phyloP scores from a whole-genome alignment of 208 protist genomes.

The Leishmania aethiopica region DNA sequence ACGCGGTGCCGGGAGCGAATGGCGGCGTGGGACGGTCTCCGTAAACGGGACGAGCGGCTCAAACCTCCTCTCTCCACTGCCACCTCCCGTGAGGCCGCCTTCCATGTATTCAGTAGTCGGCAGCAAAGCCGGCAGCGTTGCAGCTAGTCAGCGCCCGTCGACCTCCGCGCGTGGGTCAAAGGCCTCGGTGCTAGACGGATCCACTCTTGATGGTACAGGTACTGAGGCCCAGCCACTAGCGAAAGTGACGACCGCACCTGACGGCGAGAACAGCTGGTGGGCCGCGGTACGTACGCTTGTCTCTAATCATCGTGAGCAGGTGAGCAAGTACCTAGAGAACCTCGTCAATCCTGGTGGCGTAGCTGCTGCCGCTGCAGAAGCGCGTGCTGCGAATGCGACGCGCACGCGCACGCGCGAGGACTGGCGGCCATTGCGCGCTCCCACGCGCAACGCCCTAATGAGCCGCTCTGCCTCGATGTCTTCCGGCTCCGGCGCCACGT shows the following conservation, averaged over 20 bases:
- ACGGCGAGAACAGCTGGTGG: constrained; percentile 27
- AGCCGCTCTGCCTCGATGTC: constrained; percentile 16
- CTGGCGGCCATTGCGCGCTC: not conserved
- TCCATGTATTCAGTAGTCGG: constrained; percentile 2
- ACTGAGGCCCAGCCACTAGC: not conserved
- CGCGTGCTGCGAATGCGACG: not conserved
- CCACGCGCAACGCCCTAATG: not conserved
- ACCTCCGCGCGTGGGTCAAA: not conserved
- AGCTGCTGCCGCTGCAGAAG: constrained; percentile 4
- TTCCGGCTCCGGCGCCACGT: constrained; percentile 8
- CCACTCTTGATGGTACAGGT: not conserved
- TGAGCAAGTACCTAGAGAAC: constrained; percentile 38
- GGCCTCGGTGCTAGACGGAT: not conserved
- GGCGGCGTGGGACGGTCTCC: not conserved
- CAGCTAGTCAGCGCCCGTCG: not conserved
- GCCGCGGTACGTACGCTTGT: constrained; percentile 13
- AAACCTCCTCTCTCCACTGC: not conserved
- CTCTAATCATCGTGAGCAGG: constrained; percentile 14
- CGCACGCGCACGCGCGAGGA: not conserved
- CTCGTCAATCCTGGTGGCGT: constrained; percentile 35
- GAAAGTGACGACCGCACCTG: not conserved
- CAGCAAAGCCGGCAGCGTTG: constrained; percentile 12
- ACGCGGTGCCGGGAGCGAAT: not conserved
- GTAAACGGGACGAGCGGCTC: not conserved
- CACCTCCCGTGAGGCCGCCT: constrained; percentile 12